phyloP scores from a whole-genome alignment of 2,329 filamentous ascomycete genomes.

The Exophiala sp. region DNA sequence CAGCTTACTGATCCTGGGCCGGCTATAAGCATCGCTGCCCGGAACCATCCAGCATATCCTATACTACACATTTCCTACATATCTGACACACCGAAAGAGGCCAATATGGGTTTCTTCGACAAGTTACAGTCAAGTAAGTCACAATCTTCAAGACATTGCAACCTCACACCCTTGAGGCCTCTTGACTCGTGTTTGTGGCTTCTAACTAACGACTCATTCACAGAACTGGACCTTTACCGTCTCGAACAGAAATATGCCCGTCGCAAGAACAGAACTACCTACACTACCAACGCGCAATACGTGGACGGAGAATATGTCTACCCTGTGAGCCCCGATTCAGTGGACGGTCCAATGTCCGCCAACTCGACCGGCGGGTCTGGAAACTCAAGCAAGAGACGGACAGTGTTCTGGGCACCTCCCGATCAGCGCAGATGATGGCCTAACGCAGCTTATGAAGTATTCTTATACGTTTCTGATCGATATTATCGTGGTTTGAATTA shows the following conservation, averaged over 20 bases:
- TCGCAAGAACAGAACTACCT: constrained; percentile 83
- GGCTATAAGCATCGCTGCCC: background rate
- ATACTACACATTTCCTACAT: background rate
- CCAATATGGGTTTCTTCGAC: constrained; percentile 49
- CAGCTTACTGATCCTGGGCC: constrained; percentile 6
- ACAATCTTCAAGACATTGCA: background rate
- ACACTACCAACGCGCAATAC: constrained; percentile 84
- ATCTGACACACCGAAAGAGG: background rate
- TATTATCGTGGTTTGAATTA: too few relatives aligned
- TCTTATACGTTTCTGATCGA: too few relatives aligned
- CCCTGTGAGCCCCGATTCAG: constrained; percentile 35
- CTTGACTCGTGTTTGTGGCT: constrained; percentile 2
- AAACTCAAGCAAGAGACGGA: constrained; percentile 18
- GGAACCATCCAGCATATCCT: background rate
- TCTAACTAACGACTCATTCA: background rate
- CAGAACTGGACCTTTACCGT: constrained; percentile 82
- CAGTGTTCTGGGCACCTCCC: constrained; percentile 16
- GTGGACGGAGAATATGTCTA: constrained; percentile 95
- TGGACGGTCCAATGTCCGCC: constrained; percentile 17
- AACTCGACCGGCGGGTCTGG: constrained; percentile 19
- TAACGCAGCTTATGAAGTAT: too few relatives aligned
- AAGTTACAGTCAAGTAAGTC: constrained; percentile 51
- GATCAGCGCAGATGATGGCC: constrained; percentile 9
- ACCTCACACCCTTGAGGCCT: background rate
- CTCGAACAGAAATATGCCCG: constrained; percentile 94